Percentiles rank a stretch among this genome's conserved stretches.
Conservation (phyloP, 495 filamentous ascomycete species). For the Neurospora sp. region DNA sequence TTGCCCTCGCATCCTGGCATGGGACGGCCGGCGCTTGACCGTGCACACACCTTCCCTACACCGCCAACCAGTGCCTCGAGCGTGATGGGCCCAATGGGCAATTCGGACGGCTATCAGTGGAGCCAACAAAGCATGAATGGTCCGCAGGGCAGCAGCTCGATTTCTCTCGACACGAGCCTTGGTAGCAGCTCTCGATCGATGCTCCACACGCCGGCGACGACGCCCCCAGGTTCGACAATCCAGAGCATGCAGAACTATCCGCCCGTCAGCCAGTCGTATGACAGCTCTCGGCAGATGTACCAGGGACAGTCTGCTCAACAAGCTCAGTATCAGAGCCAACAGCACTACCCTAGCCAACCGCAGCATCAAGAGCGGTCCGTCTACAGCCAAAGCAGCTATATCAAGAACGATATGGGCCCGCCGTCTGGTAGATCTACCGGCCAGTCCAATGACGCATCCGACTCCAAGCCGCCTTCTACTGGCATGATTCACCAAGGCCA, state of each 20-base stretch:
- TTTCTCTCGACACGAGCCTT: constrained; percentile 78
- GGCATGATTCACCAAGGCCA: constrained; percentile 46
- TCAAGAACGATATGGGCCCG: constrained; percentile 89
- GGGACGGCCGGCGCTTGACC: constrained; percentile 63
- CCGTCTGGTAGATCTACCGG: constrained; percentile 55
- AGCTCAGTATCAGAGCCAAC: constrained; percentile 47
- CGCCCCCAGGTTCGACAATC: constrained; percentile 69
- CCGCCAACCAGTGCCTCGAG: constrained; percentile 88
- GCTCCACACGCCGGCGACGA: constrained; percentile 85
- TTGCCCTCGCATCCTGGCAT: constrained; percentile 63
- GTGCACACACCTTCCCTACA: constrained; percentile 85
- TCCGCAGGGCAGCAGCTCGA: constrained; percentile 55
- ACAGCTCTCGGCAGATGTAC: constrained; percentile 71
- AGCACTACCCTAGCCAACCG: constrained; percentile 39
- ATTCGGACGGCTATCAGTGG: constrained; percentile 69
- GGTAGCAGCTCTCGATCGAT: constrained; percentile 78
- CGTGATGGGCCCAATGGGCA: constrained; percentile 66
- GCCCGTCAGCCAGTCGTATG: constrained; percentile 61
- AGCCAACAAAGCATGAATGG: constrained; percentile 54
- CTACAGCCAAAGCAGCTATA: constrained; percentile 59
- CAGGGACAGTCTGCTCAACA: constrained; percentile 62
- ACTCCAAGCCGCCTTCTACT: constrained; percentile 55
- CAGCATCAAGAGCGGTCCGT: constrained; percentile 58
- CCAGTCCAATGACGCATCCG: constrained; percentile 47
- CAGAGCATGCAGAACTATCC: constrained; percentile 70